Evolutionary conservation across 352 stramenopile genomes (phyloP), one percentile per base, ranked within the genome.

Genomic region (Aphanomyces euteiches): DNA sequence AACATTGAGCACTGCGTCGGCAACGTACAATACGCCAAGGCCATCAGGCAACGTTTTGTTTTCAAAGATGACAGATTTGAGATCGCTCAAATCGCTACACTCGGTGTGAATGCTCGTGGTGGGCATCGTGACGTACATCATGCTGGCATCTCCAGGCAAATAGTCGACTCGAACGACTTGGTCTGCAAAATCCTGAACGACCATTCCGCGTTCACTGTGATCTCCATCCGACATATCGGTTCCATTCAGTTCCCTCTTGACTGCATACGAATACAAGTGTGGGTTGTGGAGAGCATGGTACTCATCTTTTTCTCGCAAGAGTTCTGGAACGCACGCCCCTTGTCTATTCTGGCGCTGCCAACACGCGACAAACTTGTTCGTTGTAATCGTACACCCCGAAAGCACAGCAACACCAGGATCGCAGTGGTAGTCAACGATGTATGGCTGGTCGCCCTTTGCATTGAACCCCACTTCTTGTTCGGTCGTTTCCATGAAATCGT

Each of bases 51-150:
- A 17, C 12, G 54, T 19, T 2, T 43, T 60, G 54, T 60, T n/a
- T 10, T n/a, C 54, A 60, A 60, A n/a, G 28, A 41, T 10, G 37
- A 60, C 54, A n/a, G 12, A 19, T 17, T 60, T 41, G 10, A 60
- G 15, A n/a, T 60, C 37, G 17, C 37, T 41, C 54, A 60, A 60
- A 17, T 60, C 37, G 15, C 54, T 60, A 60, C 54, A 12, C 10
- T 17, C 1, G 54, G 1, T n/a, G 2, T 50, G 43, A 50, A n/a
- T 1, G 17, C 43, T 12, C 2, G 10, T n/a, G 43, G 2, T 50
- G 17, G 43, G 43, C 10, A n/a, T 12, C 2, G 10, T 12, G 17
- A 50, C 43, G 17, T 50, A 50, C 43, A 50, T 50, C 10, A n/a
- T n/a, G 17, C 10, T 50, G 10, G 43, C 43, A 50, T 50, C 43